These are phyloP conservation scores for Boletus sp. DNA, from an alignment of 768 basidiomycete genomes.

Conservation along the genomic window DNA sequence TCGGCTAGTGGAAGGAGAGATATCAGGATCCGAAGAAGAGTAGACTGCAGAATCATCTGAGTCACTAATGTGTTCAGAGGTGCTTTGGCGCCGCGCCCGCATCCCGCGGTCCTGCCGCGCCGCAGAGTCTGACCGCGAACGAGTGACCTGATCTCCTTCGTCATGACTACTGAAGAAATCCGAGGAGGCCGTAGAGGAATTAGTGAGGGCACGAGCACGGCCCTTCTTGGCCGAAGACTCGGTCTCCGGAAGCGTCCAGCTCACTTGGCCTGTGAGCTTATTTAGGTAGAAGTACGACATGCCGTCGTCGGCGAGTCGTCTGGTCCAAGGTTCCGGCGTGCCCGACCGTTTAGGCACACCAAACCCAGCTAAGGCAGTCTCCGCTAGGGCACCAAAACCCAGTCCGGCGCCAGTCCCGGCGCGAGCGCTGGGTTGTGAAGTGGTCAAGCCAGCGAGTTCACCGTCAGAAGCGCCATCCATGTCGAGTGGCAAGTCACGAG, in stretches of 20 bases:
- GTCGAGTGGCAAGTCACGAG: constrained; percentile 81
- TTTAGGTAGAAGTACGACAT: constrained; percentile 79
- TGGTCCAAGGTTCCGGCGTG: constrained; percentile 82
- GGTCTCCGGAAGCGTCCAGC: constrained; percentile 65
- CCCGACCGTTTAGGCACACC: constrained; percentile 57
- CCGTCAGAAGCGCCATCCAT: constrained; percentile 62
- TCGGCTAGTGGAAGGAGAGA: constrained; percentile 31
- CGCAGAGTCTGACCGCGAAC: constrained; percentile 36
- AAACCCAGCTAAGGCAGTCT: constrained; percentile 50
- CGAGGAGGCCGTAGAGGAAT: constrained; percentile 35
- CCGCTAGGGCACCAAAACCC: constrained; percentile 39
- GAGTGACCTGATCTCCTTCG: constrained; percentile 22
- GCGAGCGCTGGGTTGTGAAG: constrained; percentile 55
- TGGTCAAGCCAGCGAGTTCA: constrained; percentile 57
- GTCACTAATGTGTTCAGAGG: constrained; percentile 53
- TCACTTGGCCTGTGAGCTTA: constrained; percentile 60
- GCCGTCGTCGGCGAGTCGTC: constrained; percentile 79
- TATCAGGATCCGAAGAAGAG: constrained; percentile 33
- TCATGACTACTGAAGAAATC: constrained; percentile 21
- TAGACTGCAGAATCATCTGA: constrained; percentile 74
- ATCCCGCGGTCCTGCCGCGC: constrained; percentile 27
- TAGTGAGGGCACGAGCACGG: constrained; percentile 34
- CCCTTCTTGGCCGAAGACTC: constrained; percentile 28
- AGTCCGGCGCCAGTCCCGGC: constrained; percentile 53
- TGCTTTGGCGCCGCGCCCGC: constrained; percentile 31